Base-by-base conservation (phyloP, 306 rosid species). In the Inga laurina region DNA sequence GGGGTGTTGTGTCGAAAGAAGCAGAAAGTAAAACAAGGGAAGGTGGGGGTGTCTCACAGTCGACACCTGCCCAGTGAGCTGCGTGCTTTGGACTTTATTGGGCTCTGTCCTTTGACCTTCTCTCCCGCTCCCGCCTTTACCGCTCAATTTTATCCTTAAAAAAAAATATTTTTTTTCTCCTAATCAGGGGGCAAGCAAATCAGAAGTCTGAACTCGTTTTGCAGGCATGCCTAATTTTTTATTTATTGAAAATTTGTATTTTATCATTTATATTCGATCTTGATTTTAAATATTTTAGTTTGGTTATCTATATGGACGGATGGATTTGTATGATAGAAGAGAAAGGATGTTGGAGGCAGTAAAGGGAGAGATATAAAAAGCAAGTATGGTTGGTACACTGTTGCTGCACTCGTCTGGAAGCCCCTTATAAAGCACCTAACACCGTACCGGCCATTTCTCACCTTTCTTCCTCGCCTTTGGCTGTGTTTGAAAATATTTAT, bases 21-120 rank as follows among this genome's bases (percentile, higher is more conserved):
- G 76, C 87, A 87, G 72, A 59, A 87, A 81, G 79, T 7, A 46
- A 44, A 79, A 86, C 39, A 8, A 32, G 66, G 77, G 81, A 83
- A 83, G 77, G 85, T 83, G 83, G 87, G 80, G 80, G 39, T 79
- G 86, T 79, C 82, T 52, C 39, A 43, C 13, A 11, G 12, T 45
- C 76, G 12, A 48, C 57, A 46, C 61, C 41, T 14, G n/a, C 75
- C 22, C 56, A 22, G 72, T 16, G 21, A 3, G 72, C 11, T 30
- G 72, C 45, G 45, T 72, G 22, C 13, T 3, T 51, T 32, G 7
- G 15, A 41, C 74, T 85, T 81, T 79, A 84, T 75, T 39, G 74
- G 57, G 48, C 41, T 22, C 37, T 39, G 76, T 49, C 21, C 41
- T 0, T 32, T 22, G 44, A 32, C 27, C 16, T 30, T 45, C 32